Evolutionary conservation across 1,139 yeast genomes (phyloP), one percentile per base, ranked within the genome.

Genomic region (Geotrichum phurueaensis): DNA sequence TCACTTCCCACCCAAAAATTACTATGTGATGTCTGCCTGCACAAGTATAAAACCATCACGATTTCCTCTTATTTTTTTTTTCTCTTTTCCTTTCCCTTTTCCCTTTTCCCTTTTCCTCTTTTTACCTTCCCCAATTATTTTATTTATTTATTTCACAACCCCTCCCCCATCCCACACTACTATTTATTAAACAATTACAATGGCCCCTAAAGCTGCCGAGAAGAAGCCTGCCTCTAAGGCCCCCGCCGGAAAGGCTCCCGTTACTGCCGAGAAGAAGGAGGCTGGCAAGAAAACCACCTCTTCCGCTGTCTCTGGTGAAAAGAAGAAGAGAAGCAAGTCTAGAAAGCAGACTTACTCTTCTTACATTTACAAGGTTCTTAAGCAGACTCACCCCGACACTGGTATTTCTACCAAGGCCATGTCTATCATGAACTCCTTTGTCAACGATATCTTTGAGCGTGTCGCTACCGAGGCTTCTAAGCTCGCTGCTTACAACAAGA

Each of bases 371-470:
- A 94, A 94, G 82, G 98, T 91, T 71, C 86, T 92, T 79, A 90
- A 92, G 83, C 97, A 94, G 84, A 92, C 99, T 68, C 97, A 95
- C 81, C 97, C 99, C 79, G 98, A 94, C 79, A 94, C 99, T 67
- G 99, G 99, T 91, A 94, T 94, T 77, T 94, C 99, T 70, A 96
- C 92, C 81, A 90, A 91, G 81, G 97, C 99, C 71, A 94, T 94
- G 97, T 91, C 97, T 65, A 94, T 94, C 79, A 88, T 94, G 95
- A 94, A 94, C 89, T 94, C 98, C 60, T 94, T 94, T 73, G 99
- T 94, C 72, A 92, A 92, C 81, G 98, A 92, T 80, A 73, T 74
- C 63, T 75, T 75, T 65, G 76, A 73, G 74, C 75, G 76, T 60
- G 73, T 74, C 87, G 99, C 99, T 72, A 81, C 95, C 72, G 99